phyloP scores from a whole-genome alignment of 345 rosid species.

The Triadica sebifera region DNA sequence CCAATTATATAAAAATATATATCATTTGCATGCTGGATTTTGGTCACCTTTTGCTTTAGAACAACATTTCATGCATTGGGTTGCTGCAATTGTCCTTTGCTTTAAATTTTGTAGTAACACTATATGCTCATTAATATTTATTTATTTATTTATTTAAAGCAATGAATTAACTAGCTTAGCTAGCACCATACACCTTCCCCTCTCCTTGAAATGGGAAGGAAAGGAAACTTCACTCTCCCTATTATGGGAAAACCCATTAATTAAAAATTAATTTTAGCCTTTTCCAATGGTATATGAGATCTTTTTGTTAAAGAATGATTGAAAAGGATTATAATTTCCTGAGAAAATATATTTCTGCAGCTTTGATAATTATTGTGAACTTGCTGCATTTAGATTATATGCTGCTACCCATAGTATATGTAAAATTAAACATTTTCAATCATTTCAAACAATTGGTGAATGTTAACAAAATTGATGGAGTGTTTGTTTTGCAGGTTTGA shows the following conservation, averaged over 20 bases:
- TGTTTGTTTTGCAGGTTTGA: too few species aligned
- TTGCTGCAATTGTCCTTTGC: constrained; percentile 26
- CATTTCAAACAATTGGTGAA: background rate
- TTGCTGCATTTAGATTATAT: background rate
- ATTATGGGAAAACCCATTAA: background rate
- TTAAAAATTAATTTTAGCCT: background rate
- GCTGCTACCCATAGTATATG: background rate
- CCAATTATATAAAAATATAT: constrained; percentile 12
- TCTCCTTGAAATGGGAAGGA: background rate
- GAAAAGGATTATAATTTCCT: background rate
- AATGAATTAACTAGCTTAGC: too few species aligned
- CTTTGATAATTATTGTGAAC: too few species aligned
- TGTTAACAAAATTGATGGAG: background rate
- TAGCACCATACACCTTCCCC: background rate
- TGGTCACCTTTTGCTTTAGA: constrained; percentile 40
- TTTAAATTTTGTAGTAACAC: constrained; percentile 35
- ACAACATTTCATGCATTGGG: constrained; percentile 44
- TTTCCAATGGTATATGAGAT: too few species aligned
- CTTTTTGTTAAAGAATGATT: constrained; percentile 19
- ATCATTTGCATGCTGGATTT: constrained; percentile 49
- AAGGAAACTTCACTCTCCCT: background rate
- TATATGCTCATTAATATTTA: constrained; percentile 11
- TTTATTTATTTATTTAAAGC: too few species aligned
- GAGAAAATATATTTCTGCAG: background rate
- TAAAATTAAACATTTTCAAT: background rate